Conservation (phyloP, 495 filamentous ascomycete genomes). For the Aspergillus kassunensis region DNA sequence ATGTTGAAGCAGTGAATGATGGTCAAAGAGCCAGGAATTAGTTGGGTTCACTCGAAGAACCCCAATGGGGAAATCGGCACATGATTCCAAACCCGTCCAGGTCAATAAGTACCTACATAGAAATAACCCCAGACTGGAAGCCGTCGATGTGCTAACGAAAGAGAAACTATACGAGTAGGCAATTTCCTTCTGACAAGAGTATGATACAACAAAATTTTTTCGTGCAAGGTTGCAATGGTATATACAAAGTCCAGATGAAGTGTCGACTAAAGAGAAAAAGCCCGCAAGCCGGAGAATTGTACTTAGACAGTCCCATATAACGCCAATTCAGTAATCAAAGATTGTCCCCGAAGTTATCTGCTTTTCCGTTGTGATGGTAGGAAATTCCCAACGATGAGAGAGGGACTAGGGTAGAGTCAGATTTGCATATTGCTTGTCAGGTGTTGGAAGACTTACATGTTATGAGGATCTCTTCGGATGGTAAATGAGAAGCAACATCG, state of each 20-base stretch:
- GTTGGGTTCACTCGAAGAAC: neutral
- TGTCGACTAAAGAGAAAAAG: neutral
- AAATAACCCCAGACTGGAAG: neutral
- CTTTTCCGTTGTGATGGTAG: slow-evolving; percentile 53
- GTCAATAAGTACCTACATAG: neutral
- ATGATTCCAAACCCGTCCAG: neutral
- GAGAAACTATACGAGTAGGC: neutral
- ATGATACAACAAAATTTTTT: slow-evolving; percentile 9
- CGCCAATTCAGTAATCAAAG: neutral
- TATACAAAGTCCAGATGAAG: neutral
- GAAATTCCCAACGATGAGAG: slow-evolving; percentile 95
- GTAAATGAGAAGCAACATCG: slow-evolving; percentile 98
- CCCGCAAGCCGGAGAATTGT: neutral
- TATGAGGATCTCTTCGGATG: slow-evolving; percentile 87
- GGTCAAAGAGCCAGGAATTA: neutral
- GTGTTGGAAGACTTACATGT: slow-evolving; percentile 69
- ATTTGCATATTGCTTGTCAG: neutral
- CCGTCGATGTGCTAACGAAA: neutral
- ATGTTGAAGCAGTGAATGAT: neutral
- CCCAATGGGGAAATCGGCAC: neutral
- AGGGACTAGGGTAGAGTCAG: slow-evolving; percentile 57
- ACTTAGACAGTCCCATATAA: neutral
- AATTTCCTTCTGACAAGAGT: slow-evolving; percentile 1
- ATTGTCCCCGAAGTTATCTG: slow-evolving; percentile 17
- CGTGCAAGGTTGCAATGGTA: slow-evolving; percentile 3